Conservation (phyloP, 495 filamentous ascomycete genomes). For the Arthonia radiata region DNA sequence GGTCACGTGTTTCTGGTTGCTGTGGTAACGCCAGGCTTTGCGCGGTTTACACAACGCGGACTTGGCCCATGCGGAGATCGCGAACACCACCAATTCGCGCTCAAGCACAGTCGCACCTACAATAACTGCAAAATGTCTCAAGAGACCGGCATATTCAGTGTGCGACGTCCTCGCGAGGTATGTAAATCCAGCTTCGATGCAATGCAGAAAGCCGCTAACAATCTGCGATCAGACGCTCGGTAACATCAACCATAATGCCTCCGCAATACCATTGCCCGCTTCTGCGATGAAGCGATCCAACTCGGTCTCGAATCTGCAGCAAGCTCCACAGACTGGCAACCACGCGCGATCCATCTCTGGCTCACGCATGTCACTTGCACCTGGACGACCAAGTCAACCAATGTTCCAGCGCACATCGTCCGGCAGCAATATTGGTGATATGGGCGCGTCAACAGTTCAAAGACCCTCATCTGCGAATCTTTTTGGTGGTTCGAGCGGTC, state of each 20-base stretch:
- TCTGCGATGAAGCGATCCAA: slow-evolving; percentile 90
- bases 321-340: slow-evolving; percentile 36
- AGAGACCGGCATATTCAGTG: slow-evolving; percentile 48
- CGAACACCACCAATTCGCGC: too few species aligned
- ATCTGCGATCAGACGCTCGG: slow-evolving; percentile 40
- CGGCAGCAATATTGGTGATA: slow-evolving; percentile 45
- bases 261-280: slow-evolving; percentile 64
- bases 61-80: too few species aligned
- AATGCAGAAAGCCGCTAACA: slow-evolving; percentile 1
- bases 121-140: slow-evolving; percentile 44
- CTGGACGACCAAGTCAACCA: slow-evolving; percentile 55
- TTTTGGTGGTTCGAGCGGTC: slow-evolving; percentile 34
- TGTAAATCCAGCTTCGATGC: slow-evolving; percentile 10
- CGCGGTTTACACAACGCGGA: too few species aligned
- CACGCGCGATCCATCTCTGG: slow-evolving; percentile 58
- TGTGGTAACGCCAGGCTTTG: too few species aligned
- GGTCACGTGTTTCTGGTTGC: too few species aligned
- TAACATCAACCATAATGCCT: slow-evolving; percentile 42
- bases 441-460: slow-evolving; percentile 65
- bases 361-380: slow-evolving; percentile 62
- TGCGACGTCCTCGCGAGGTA: slow-evolving; percentile 51
- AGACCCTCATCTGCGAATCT: slow-evolving; percentile 51
- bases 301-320: slow-evolving; percentile 44
- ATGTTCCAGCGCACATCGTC: slow-evolving; percentile 66
- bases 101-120: too few species aligned